Evolutionary conservation across 2,329 filamentous ascomycete genomes (phyloP), one percentile per base, ranked within the genome.

Genomic region (Coniochaeta sp.): DNA sequence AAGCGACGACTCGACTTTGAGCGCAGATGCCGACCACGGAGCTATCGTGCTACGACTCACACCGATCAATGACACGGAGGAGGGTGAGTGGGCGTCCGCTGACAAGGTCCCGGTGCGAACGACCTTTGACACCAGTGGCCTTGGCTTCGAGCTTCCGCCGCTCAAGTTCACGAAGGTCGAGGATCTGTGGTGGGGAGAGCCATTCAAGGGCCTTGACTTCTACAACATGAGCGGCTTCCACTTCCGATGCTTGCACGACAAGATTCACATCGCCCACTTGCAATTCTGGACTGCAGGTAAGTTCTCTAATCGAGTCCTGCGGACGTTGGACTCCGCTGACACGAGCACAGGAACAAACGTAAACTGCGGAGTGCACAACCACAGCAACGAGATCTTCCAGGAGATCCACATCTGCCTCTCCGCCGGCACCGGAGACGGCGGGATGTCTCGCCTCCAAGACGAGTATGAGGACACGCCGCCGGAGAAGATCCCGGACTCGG

Each of bases 141-240:
- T 48, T 16, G 45, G 45, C 24, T 28, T 48, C 26, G 45, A 48
- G 45, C 18, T 48, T 22, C 20, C 28, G 28, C 26, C 24, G n/a
- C 27, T 48, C 13, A 13, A 8, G 10, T 48, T 48, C 27, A 30
- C 24, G 6, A 48, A 48, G 26, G 45, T 48, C n/a, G 45, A 48
- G n/a, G 45, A 48, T 14, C 27, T 48, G 5, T 48, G 45, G 45
- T 48, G 45, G 45, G 45, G 45, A 8, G 45, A 31, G 14, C 26
- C 26, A 20, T 48, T 48, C 45, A 48, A 48, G 9, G 45, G 28
- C 6, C 45, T 48, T 24, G 45, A 48, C 45, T 48, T 48, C n/a
- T 48, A 48, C 26, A 48, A 48, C 45, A 18, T 48, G 45, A 48
- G 45, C 12, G 45, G 45, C 26, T 48, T 48, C 14, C 45, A 48